Percentiles rank a stretch among this genome's conserved stretches.
These are phyloP conservation scores for Kregervanrija delftensis DNA, from an alignment of 805 yeast genomes.

Conservation along the genomic window DNA sequence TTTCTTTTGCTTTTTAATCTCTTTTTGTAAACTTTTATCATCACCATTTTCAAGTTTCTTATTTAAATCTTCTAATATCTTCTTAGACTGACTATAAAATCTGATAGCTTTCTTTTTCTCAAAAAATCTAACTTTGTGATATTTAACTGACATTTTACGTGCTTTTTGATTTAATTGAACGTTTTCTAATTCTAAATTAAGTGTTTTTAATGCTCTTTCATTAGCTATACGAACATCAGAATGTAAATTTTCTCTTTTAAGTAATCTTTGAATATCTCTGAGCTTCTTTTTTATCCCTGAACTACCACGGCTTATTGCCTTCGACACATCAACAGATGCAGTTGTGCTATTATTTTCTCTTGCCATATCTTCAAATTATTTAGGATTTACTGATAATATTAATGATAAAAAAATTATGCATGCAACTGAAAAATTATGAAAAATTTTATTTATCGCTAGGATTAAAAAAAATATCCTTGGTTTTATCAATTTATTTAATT, in stretches of 20 bases:
- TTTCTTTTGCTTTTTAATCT: slow-evolving; percentile 35
- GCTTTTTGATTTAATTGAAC: slow-evolving; percentile 34
- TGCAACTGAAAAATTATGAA: background rate
- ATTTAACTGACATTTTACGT: slow-evolving; percentile 50
- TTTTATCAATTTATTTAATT: too few species aligned
- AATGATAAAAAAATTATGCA: background rate
- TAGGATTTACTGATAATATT: background rate
- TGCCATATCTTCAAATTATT: slow-evolving; percentile 2
- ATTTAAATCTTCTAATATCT: slow-evolving; percentile 31
- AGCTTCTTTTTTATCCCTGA: slow-evolving; percentile 75
- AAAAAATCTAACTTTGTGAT: slow-evolving; percentile 90
- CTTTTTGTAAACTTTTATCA: slow-evolving; percentile 21
- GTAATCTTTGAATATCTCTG: slow-evolving; percentile 73
- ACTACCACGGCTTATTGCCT: slow-evolving; percentile 24
- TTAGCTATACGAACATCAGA: slow-evolving; percentile 46
- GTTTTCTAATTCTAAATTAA: slow-evolving; percentile 38
- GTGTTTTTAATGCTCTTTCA: slow-evolving; percentile 39
- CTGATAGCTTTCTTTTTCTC: slow-evolving; percentile 82
- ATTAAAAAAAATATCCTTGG: too few species aligned
- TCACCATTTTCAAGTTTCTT: slow-evolving; percentile 6
- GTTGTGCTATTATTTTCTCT: slow-evolving; percentile 3
- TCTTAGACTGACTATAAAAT: slow-evolving; percentile 48
- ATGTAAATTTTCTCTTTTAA: slow-evolving; percentile 50
- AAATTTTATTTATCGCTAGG: background rate
- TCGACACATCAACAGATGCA: slow-evolving; percentile 22